Percentiles rank a stretch among this genome's conserved stretches.
Evolutionary conservation across 2,329 filamentous ascomycete genomes (phyloP).

Genomic region (Calonectria montana): DNA sequence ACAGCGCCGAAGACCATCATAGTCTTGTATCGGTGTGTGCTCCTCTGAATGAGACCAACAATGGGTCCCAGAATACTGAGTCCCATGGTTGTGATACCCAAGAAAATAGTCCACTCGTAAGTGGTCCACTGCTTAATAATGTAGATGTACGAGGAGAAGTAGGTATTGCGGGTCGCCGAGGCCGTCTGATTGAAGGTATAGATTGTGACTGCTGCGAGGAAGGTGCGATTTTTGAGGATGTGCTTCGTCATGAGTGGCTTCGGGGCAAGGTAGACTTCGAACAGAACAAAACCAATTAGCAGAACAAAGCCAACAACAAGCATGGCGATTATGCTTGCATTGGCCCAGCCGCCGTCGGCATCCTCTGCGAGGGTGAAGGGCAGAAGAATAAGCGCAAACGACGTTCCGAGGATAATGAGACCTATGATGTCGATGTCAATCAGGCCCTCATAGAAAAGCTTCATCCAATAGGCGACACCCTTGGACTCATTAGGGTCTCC

Average conservation of each 20-base stretch:
- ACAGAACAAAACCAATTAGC: neutral
- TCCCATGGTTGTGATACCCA: slow-evolving; percentile 32
- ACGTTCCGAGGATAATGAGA: neutral
- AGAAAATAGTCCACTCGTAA: slow-evolving; percentile 55
- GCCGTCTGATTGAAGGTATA: slow-evolving; percentile 50
- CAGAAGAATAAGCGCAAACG: neutral
- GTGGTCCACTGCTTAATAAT: slow-evolving; percentile 56
- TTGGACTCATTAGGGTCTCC: neutral
- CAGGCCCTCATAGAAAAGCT: neutral
- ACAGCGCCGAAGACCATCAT: neutral
- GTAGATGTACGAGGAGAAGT: slow-evolving; percentile 52
- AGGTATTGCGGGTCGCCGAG: slow-evolving; percentile 50
- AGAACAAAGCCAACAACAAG: neutral
- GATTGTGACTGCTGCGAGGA: slow-evolving; percentile 40
- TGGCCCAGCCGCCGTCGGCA: neutral
- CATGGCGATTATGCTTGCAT: neutral
- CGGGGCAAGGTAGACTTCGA: neutral
- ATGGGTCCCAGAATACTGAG: neutral
- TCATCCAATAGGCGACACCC: neutral
- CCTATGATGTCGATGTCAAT: neutral
- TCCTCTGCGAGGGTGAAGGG: neutral
- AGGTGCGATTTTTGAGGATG: neutral
- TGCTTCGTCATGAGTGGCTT: neutral
- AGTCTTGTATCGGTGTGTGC: neutral
- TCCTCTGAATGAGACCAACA: neutral